Percentiles rank a stretch among this genome's conserved stretches.
Conservation (phyloP, 805 yeast genomes). For the Cyberlindnera euphorbiae region DNA sequence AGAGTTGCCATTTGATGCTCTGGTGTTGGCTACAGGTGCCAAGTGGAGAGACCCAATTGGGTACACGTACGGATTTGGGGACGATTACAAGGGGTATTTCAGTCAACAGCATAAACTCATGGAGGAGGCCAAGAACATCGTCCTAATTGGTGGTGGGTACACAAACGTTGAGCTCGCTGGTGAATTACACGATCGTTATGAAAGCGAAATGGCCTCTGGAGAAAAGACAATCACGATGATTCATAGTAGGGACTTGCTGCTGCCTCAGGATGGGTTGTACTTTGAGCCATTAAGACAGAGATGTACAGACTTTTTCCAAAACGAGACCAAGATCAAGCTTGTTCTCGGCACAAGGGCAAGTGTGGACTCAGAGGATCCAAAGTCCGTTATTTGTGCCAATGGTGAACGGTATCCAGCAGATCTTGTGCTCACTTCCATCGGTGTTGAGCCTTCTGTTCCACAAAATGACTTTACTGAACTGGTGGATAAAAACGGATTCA, state of each 20-base stretch:
- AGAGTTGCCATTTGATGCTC: conserved; percentile 18
- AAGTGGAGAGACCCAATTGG: conserved; percentile 27
- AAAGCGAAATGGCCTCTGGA: conserved; percentile 12
- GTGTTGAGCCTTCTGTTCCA: conserved; percentile 24
- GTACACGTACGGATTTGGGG: conserved; percentile 12
- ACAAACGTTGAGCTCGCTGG: conserved; percentile 30
- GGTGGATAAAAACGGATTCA: conserved; percentile 15
- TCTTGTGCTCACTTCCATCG: conserved; percentile 15
- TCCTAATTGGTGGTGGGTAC: conserved; percentile 32
- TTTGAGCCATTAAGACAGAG: conserved; percentile 13
- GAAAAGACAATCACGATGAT: conserved; percentile 18
- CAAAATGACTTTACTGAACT: conserved; percentile 11
- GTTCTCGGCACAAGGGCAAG: conserved; percentile 12
- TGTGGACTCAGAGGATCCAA: background rate
- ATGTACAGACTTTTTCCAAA: conserved; percentile 14
- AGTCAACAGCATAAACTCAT: conserved; percentile 13
- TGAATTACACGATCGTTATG: conserved; percentile 25
- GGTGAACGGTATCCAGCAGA: conserved; percentile 17
- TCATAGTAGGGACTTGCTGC: conserved; percentile 10
- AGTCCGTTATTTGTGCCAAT: conserved; percentile 4
- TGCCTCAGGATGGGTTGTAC: conserved; percentile 15
- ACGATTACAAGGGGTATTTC: conserved; percentile 15
- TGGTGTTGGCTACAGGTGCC: conserved; percentile 30
- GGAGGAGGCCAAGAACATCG: conserved; percentile 16
- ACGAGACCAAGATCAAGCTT: conserved; percentile 17